A percentile compares a stretch with the other conserved stretches of the same genome.
phyloP scores from a whole-genome alignment of 2,329 filamentous ascomycete species.

The Colletotrichum theobromicola region DNA sequence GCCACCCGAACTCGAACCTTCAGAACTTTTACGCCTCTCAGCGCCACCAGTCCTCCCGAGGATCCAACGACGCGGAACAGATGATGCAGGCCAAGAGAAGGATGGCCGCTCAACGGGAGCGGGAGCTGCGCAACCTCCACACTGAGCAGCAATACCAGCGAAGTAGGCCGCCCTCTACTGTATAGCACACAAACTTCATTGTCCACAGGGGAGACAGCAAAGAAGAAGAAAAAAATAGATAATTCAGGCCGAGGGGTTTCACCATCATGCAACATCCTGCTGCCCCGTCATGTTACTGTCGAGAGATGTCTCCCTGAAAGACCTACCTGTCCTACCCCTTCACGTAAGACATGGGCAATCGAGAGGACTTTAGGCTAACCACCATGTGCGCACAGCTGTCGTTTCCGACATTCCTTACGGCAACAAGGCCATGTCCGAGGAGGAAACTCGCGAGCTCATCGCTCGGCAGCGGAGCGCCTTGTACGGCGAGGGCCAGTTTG shows the following conservation, averaged over 20 bases:
- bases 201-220: constrained; percentile 37
- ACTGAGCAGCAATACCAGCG: constrained; percentile 99
- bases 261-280: constrained; percentile 20
- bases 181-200: constrained; percentile 64
- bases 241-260: constrained; percentile 25
- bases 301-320: constrained; percentile 21
- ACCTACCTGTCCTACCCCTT: constrained; percentile 13
- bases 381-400: constrained; percentile 17
- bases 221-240: constrained; percentile 43
- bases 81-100: constrained; percentile 99
- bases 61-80: constrained; percentile 92
- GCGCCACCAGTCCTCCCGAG: constrained; percentile 84
- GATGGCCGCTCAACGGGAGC: constrained; percentile 98
- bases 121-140: constrained; percentile 99
- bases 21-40: constrained; percentile 96
- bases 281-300: constrained; percentile 23
- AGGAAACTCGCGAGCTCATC: constrained; percentile 94
- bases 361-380: constrained; percentile 19
- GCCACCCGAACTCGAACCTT: constrained; percentile 76
- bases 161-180: constrained; percentile 88
- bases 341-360: constrained; percentile 18
- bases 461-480: constrained; percentile 93
- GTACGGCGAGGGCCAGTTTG: constrained; percentile 79
- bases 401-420: constrained; percentile 31
- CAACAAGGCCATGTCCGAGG: constrained; percentile 90